Evolutionary conservation across 306 rosid genomes (phyloP), one percentile per base, ranked within the genome.

Genomic region (Prosopis cineraria): DNA sequence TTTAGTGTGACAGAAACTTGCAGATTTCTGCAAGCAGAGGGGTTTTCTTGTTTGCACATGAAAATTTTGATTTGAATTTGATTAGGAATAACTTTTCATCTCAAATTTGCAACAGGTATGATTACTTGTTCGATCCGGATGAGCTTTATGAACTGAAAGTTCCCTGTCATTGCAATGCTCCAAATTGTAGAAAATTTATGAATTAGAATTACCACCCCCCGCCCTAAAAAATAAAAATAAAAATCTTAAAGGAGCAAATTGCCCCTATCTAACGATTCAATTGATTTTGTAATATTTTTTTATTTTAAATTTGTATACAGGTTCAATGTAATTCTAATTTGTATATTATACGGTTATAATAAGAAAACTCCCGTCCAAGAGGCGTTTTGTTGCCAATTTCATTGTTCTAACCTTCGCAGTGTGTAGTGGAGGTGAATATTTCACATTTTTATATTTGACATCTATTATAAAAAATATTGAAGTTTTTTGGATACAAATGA

Each of bases 91-190:
- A 79, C 82, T 4, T 39, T 39, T 11, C 39, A 7, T 70, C 43
- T 19, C n/a, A 43, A 40, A 33, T 75, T 47, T 80, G 77, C 24
- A 27, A 85, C 95, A 94, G 97, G 84, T 94, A 92, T 37, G 91
- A 92, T 80, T 94, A 94, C 89, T 83, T 85, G 88, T 92, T 92
- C 34, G 97, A 94, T 85, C 90, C 89, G 5, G 96, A 92, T 27
- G 98, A 94, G 56, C 80, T 31, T 6, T 97, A 88, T 11, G 97
- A 92, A 41, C 85, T 74, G 50, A 92, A 88, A 88, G 95, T 94
- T 22, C 95, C 90, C 43, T 94, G 98, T 84, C 89, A 37, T 31
- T 94, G 98, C 81, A 86, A 79, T 77, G 87, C 98, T 77, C 82
- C 91, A 50, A 78, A 70, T 63, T 95, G 98, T 82, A 86, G 90